Evolutionary conservation across 2,329 filamentous ascomycete genomes (phyloP).

Genomic region (Hypoxylon sp.): DNA sequence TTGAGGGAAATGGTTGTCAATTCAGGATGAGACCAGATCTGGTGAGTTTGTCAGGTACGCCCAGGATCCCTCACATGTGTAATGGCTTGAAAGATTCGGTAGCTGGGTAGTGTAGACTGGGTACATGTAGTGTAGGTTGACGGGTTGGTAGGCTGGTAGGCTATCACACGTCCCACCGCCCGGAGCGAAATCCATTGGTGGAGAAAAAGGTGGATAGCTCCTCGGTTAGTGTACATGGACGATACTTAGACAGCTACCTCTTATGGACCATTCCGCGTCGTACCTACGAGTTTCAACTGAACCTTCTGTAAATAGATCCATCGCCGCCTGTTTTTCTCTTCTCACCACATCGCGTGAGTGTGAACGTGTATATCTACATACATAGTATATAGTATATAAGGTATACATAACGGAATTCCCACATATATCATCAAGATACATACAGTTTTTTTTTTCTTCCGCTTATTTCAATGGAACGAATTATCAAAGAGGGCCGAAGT

Average conservation of each 20-base stretch:
- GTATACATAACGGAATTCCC: neutral
- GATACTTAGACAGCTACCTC: conserved; percentile 39
- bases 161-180: conserved; percentile 39
- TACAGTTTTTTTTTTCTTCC: neutral
- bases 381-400: conserved; percentile 7
- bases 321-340: conserved; percentile 31
- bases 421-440: conserved; percentile 6
- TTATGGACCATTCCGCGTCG: conserved; percentile 38
- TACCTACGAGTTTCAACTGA: conserved; percentile 37
- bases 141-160: conserved; percentile 13
- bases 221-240: conserved; percentile 34
- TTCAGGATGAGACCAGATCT: conserved; percentile 12
- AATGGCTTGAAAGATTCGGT: conserved; percentile 38
- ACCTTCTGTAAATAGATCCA: conserved; percentile 41
- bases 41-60: conserved; percentile 40
- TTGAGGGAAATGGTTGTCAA: conserved; percentile 15
- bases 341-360: neutral
- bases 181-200: conserved; percentile 37
- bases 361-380: neutral
- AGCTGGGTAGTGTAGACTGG: conserved; percentile 26
- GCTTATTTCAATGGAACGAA: neutral
- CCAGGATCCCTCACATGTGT: conserved; percentile 27
- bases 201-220: conserved; percentile 37
- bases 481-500: conserved; percentile 22
- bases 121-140: neutral